phyloP scores from a whole-genome alignment of 2,329 filamentous ascomycete species.

The Magnaporthales sp. region DNA sequence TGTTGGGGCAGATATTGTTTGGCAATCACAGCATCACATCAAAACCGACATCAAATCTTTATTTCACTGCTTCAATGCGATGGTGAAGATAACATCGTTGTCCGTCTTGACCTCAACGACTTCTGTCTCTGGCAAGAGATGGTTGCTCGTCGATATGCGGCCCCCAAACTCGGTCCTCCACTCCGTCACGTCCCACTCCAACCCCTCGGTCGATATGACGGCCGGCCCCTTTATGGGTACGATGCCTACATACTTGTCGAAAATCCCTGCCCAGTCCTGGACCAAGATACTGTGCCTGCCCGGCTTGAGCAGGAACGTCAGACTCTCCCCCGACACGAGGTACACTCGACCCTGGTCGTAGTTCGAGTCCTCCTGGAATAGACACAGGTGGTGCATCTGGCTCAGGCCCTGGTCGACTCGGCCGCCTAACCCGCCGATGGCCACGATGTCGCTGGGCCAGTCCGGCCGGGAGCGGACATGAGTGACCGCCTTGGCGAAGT shows the following conservation, averaged over 20 bases:
- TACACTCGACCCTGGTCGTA: slow-evolving; percentile 55
- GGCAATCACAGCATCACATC: background rate
- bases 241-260: slow-evolving; percentile 77
- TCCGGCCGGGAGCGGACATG: slow-evolving; percentile 36
- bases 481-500: slow-evolving; percentile 76
- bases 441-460: slow-evolving; percentile 56
- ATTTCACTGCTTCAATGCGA: slow-evolving; percentile 43
- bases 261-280: slow-evolving; percentile 36
- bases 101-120: slow-evolving; percentile 55
- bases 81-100: slow-evolving; percentile 63
- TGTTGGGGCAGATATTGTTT: background rate
- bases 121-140: slow-evolving; percentile 50
- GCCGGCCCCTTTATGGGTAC: slow-evolving; percentile 75
- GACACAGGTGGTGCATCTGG: slow-evolving; percentile 76
- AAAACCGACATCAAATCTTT: background rate
- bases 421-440: slow-evolving; percentile 78
- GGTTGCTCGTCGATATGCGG: slow-evolving; percentile 72
- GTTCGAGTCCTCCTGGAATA: slow-evolving; percentile 43
- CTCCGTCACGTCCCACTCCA: slow-evolving; percentile 83
- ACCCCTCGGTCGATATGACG: slow-evolving; percentile 66
- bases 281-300: slow-evolving; percentile 61
- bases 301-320: slow-evolving; percentile 71
- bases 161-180: slow-evolving; percentile 74
- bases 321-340: slow-evolving; percentile 70
- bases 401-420: slow-evolving; percentile 89